Conservation (phyloP, 106 monocot species). For the Hemerocallis citrina region DNA sequence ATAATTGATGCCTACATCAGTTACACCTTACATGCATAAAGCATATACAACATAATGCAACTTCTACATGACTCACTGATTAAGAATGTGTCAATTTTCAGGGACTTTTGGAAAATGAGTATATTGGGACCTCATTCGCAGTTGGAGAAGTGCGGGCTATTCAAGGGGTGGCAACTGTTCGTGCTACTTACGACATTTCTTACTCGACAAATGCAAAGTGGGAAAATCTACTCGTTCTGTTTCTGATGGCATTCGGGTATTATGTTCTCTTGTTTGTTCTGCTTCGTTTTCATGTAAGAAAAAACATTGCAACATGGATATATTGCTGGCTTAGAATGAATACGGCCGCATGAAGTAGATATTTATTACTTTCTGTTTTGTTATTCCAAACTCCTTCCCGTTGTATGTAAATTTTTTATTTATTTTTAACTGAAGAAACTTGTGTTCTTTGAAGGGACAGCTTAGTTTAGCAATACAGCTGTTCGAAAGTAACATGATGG, state of each 20-base stretch:
- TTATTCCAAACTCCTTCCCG: neutral
- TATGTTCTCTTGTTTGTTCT: slow-evolving; percentile 46
- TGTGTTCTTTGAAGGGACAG: neutral
- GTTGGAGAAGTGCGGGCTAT: slow-evolving; percentile 83
- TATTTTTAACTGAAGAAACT: neutral
- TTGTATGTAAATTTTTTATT: neutral
- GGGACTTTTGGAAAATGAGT: slow-evolving; percentile 95
- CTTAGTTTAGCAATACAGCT: neutral
- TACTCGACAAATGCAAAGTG: slow-evolving; percentile 60
- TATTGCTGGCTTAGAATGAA: slow-evolving; percentile 17
- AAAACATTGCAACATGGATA: slow-evolving; percentile 12
- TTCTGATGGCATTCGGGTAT: slow-evolving; percentile 76
- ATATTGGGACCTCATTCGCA: slow-evolving; percentile 67
- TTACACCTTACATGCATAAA: neutral
- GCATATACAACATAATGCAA: neutral
- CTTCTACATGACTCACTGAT: neutral
- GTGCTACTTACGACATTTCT: slow-evolving; percentile 63
- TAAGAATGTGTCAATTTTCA: slow-evolving; percentile 11
- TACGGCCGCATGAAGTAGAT: neutral
- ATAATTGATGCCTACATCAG: too few relatives aligned
- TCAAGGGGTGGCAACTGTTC: slow-evolving; percentile 74
- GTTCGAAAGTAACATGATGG: neutral
- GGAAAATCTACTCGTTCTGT: slow-evolving; percentile 58
- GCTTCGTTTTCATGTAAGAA: slow-evolving; percentile 38
- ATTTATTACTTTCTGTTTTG: neutral